A percentile compares a stretch with the other conserved stretches of the same genome.
These are phyloP conservation scores for Babesia divergens DNA, from an alignment of 169 alveolate genomes.

Conservation along the genomic window DNA sequence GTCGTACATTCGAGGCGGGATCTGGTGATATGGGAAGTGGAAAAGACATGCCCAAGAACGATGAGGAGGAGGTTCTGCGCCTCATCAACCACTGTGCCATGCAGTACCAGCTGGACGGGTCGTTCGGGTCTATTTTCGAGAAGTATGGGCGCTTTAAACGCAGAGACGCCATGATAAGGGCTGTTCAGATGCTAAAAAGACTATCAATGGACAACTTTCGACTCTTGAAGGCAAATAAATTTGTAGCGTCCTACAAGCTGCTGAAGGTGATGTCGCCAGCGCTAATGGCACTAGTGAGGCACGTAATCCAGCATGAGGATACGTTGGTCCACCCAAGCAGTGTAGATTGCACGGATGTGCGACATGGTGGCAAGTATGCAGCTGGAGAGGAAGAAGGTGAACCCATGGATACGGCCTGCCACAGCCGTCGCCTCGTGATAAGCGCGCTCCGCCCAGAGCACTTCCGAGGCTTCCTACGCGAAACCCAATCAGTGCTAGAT, in stretches of 20 bases:
- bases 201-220: slow-evolving; percentile 47
- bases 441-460: not conserved
- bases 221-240: slow-evolving; percentile 30
- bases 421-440: not conserved
- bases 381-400: not conserved
- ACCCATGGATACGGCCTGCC: not conserved
- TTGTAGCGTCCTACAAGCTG: slow-evolving; percentile 42
- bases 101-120: not conserved
- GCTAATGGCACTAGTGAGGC: not conserved
- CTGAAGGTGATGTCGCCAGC: slow-evolving; percentile 23
- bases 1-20: not conserved
- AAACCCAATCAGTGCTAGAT: not conserved
- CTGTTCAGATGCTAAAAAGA: slow-evolving; percentile 1
- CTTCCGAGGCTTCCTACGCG: slow-evolving; percentile 6
- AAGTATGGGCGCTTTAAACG: not conserved
- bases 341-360: not conserved
- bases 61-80: not conserved
- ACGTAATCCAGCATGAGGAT: not conserved
- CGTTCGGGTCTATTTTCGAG: not conserved
- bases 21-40: not conserved
- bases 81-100: not conserved
- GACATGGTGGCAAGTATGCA: not conserved
- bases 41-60: not conserved
- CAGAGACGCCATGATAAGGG: not conserved
- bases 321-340: not conserved